These are phyloP conservation scores for Debaryomyces singareniensis DNA, from an alignment of 1,139 yeast genomes.

Conservation along the genomic window DNA sequence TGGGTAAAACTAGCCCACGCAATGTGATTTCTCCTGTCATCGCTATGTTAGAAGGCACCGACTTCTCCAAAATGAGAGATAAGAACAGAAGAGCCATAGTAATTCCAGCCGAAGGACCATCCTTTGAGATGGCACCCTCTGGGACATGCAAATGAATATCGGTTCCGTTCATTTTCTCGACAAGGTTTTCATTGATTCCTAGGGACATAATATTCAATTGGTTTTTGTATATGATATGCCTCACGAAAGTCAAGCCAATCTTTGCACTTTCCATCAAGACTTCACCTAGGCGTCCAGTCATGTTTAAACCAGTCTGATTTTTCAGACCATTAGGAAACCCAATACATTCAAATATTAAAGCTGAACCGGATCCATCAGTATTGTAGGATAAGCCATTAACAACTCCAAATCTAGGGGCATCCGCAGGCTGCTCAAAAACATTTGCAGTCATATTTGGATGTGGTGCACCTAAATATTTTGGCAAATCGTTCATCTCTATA, in stretches of 20 bases:
- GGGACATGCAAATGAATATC: conserved; percentile 86
- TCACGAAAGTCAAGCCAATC: conserved; percentile 71
- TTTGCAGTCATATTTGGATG: conserved; percentile 24
- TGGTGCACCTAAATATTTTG: conserved; percentile 51
- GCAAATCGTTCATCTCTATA: conserved; percentile 39
- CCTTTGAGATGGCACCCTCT: conserved; percentile 81
- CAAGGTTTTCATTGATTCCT: conserved; percentile 18
- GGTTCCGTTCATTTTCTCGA: conserved; percentile 42
- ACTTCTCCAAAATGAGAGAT: conserved; percentile 61
- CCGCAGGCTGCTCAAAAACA: conserved; percentile 22
- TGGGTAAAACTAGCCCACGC: conserved; percentile 79
- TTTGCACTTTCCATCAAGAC: conserved; percentile 79
- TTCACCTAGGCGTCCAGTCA: conserved; percentile 82
- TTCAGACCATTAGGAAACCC: conserved; percentile 46
- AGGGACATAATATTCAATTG: conserved; percentile 20
- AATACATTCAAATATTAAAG: conserved; percentile 73
- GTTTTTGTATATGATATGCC: conserved; percentile 44
- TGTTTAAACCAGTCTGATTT: conserved; percentile 34
- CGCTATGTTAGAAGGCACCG: conserved; percentile 66
- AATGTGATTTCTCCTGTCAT: conserved; percentile 94
- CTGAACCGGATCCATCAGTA: conserved; percentile 84
- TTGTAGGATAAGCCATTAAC: conserved; percentile 91
- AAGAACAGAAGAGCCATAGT: conserved; percentile 80
- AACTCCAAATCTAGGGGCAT: conserved; percentile 50
- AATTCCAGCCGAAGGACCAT: conserved; percentile 92